Conservation (phyloP, 2,329 filamentous ascomycete genomes). For the Fusarium sp. region DNA sequence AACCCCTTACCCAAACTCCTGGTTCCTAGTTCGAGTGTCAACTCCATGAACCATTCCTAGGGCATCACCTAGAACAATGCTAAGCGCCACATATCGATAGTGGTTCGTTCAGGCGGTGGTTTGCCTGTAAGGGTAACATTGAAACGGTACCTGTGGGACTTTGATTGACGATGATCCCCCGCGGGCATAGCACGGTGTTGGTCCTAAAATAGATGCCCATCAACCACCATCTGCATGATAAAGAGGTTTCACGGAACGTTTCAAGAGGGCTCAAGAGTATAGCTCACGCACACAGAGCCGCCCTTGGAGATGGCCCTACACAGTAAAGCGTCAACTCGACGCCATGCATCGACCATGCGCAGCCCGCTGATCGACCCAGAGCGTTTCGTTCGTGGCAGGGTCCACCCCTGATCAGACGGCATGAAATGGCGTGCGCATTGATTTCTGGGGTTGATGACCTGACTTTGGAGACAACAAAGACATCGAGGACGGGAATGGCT, state of each 20-base stretch:
- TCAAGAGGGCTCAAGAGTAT: conserved; percentile 20
- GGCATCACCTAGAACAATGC: not conserved
- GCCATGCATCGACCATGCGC: conserved; percentile 35
- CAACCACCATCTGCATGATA: conserved; percentile 13
- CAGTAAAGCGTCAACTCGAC: conserved; percentile 23
- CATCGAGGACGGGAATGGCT: too few species aligned
- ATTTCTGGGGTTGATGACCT: conserved; percentile 15
- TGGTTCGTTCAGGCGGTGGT: conserved; percentile 1
- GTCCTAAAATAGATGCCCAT: not conserved
- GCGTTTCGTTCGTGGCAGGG: conserved; percentile 32
- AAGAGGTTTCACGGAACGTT: conserved; percentile 22
- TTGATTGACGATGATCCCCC: conserved; percentile 1
- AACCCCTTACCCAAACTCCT: not conserved
- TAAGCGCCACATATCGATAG: not conserved
- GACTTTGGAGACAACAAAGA: not conserved
- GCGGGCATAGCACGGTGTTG: not conserved
- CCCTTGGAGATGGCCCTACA: conserved; percentile 2
- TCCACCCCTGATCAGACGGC: conserved; percentile 30
- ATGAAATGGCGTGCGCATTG: conserved; percentile 29
- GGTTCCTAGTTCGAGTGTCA: not conserved
- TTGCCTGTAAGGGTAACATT: not conserved
- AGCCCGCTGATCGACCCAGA: conserved; percentile 30
- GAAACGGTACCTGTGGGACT: conserved; percentile 23
- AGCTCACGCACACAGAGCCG: not conserved
- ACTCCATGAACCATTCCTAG: not conserved